phyloP scores from a whole-genome alignment of 352 stramenopile species.

The Pythium folliculosum region DNA sequence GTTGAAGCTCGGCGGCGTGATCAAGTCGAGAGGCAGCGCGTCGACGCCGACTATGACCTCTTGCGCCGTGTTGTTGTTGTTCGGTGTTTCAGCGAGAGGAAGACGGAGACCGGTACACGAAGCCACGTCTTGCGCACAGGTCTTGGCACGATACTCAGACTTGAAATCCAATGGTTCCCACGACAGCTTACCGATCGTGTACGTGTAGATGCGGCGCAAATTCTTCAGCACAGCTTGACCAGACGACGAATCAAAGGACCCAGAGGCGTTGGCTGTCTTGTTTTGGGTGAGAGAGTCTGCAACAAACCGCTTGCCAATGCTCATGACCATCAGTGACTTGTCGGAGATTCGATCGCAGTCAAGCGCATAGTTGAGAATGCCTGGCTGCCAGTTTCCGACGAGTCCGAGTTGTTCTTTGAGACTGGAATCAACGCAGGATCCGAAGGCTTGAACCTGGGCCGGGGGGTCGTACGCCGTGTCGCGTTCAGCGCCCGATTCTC shows the following conservation, averaged over 20 bases:
- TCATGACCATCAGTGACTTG: constrained; percentile 5
- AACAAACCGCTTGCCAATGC: constrained; percentile 11
- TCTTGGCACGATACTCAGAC: background rate
- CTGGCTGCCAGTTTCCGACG: background rate
- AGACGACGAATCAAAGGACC: background rate
- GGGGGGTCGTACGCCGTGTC: background rate
- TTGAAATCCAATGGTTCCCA: constrained; percentile 22
- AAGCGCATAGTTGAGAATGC: too few relatives aligned
- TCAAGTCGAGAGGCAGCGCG: background rate
- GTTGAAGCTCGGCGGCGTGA: background rate
- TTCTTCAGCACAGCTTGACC: constrained; percentile 8
- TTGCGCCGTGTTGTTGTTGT: too few relatives aligned
- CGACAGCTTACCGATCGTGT: constrained; percentile 24
- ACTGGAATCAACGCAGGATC: background rate
- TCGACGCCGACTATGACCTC: background rate
- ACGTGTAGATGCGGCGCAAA: constrained; percentile 25
- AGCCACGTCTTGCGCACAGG: background rate
- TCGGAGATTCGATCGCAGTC: background rate
- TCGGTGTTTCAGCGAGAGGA: background rate
- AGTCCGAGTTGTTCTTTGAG: background rate
- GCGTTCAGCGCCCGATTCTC: too few relatives aligned
- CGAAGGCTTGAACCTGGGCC: constrained; percentile 9
- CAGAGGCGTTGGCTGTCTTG: background rate
- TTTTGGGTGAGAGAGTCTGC: constrained; percentile 11
- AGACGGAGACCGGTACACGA: too few relatives aligned